A percentile compares a stretch with the other conserved stretches of the same genome.
Evolutionary conservation across 805 yeast genomes (phyloP).

Genomic region (Barnettozyma wickerhamii): DNA sequence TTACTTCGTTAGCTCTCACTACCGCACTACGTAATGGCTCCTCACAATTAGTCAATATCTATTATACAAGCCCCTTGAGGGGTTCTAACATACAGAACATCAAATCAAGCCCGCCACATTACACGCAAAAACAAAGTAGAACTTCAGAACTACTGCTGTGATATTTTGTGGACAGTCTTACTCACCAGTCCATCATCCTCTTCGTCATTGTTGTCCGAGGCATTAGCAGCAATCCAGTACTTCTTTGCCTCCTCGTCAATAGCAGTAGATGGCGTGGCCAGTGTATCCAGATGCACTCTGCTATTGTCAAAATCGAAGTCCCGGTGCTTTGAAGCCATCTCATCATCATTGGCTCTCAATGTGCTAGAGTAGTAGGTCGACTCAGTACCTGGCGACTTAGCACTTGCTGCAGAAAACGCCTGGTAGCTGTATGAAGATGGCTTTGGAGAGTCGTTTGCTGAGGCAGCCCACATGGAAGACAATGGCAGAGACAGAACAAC

Average conservation of each 20-base stretch:
- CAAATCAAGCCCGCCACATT: too few relatives aligned
- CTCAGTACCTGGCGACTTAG: constrained; percentile 13
- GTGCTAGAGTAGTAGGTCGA: constrained; percentile 18
- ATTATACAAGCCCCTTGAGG: too few relatives aligned
- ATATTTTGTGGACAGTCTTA: constrained; percentile 21
- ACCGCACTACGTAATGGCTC: too few relatives aligned
- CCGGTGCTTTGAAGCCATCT: neutral
- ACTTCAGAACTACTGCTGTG: constrained; percentile 1
- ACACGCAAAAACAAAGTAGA: too few relatives aligned
- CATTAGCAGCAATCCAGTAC: constrained; percentile 28
- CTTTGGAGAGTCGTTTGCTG: constrained; percentile 47
- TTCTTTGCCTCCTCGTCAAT: constrained; percentile 33
- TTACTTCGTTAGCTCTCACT: too few relatives aligned
- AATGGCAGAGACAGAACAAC: constrained; percentile 75
- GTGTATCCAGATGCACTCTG: constrained; percentile 9
- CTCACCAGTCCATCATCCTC: constrained; percentile 17
- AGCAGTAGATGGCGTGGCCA: constrained; percentile 31
- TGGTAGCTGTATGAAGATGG: constrained; percentile 34
- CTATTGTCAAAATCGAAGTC: constrained; percentile 3
- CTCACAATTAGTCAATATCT: too few relatives aligned
- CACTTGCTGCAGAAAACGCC: constrained; percentile 4
- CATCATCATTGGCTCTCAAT: constrained; percentile 11
- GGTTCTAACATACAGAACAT: too few relatives aligned
- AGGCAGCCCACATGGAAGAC: constrained; percentile 84
- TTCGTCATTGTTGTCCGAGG: constrained; percentile 12